Conservation (phyloP, 306 rosid genomes). For the Betula pendula region DNA sequence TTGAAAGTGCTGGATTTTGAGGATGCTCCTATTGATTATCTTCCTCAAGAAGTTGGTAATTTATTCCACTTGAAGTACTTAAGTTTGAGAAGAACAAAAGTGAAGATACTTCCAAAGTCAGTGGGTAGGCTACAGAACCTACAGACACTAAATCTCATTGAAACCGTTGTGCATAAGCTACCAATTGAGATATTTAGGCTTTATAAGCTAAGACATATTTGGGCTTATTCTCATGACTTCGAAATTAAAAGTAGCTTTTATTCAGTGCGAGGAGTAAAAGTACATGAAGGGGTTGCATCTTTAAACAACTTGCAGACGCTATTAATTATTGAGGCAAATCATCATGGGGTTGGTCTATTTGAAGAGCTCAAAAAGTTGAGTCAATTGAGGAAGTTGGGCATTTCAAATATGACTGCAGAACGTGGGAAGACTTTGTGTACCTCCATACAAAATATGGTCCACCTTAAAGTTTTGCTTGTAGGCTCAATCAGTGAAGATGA, state of each 20-base stretch:
- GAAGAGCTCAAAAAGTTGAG: neutral
- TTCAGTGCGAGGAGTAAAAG: neutral
- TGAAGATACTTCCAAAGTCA: slow-evolving; percentile 6
- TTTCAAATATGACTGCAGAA: neutral
- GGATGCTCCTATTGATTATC: neutral
- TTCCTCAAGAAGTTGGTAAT: neutral
- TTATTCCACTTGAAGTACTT: slow-evolving; percentile 1
- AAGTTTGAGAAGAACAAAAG: neutral
- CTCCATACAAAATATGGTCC: slow-evolving; percentile 9
- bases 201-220: slow-evolving; percentile 2
- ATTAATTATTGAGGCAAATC: neutral
- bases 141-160: neutral
- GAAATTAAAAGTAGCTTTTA: neutral
- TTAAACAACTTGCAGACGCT: neutral
- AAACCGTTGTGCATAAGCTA: neutral
- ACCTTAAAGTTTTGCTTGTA: neutral
- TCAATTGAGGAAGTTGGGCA: neutral
- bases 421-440: neutral
- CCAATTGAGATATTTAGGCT: neutral
- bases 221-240: neutral
- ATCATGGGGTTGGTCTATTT: neutral
- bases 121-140: slow-evolving; percentile 1
- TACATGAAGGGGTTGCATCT: slow-evolving; percentile 18
- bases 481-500: slow-evolving; percentile 12
- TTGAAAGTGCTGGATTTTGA: slow-evolving; percentile 1